Percentiles rank a stretch among this genome's conserved stretches.
phyloP scores from a whole-genome alignment of 352 stramenopile genomes.

The Elongisporangium undulatum region DNA sequence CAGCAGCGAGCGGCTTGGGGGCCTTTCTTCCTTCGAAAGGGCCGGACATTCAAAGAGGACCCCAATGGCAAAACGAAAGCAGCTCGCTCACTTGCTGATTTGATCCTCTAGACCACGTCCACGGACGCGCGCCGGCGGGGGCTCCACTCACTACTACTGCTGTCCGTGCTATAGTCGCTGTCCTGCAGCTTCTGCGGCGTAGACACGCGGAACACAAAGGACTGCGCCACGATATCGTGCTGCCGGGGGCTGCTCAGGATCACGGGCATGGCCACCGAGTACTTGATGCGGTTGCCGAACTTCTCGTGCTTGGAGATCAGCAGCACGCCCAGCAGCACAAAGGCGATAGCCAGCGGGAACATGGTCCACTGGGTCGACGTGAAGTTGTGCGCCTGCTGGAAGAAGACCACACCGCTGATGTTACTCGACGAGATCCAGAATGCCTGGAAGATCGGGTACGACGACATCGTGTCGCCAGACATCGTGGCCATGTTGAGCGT shows the following conservation, averaged over 20 bases:
- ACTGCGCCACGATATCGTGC: constrained; percentile 86
- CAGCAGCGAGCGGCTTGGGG: neutral
- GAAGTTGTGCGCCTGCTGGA: constrained; percentile 83
- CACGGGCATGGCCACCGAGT: constrained; percentile 86
- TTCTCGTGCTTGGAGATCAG: constrained; percentile 87
- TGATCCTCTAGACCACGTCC: constrained; percentile 38
- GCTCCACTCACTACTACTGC: constrained; percentile 23
- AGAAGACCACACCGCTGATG: constrained; percentile 85
- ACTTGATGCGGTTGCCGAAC: constrained; percentile 87
- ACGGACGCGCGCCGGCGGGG: constrained; percentile 15
- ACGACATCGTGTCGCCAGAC: constrained; percentile 81
- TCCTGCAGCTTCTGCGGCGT: constrained; percentile 72
- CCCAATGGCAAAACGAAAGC: neutral
- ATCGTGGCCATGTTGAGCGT: constrained; percentile 85
- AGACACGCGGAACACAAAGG: constrained; percentile 83
- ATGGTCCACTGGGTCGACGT: constrained; percentile 80
- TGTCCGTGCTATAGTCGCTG: constrained; percentile 48
- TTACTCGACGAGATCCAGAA: constrained; percentile 89
- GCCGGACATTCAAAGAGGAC: too few relatives aligned
- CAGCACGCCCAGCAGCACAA: constrained; percentile 75
- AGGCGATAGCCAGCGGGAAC: constrained; percentile 64
- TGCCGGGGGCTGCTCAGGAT: constrained; percentile 79
- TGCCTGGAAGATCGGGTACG: constrained; percentile 83
- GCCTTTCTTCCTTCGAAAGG: too few relatives aligned
- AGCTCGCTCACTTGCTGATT: neutral